Evolutionary conservation across 495 filamentous ascomycete species (phyloP), one percentile per base, ranked within the genome.

Genomic region (Xylaria bambusicola): DNA sequence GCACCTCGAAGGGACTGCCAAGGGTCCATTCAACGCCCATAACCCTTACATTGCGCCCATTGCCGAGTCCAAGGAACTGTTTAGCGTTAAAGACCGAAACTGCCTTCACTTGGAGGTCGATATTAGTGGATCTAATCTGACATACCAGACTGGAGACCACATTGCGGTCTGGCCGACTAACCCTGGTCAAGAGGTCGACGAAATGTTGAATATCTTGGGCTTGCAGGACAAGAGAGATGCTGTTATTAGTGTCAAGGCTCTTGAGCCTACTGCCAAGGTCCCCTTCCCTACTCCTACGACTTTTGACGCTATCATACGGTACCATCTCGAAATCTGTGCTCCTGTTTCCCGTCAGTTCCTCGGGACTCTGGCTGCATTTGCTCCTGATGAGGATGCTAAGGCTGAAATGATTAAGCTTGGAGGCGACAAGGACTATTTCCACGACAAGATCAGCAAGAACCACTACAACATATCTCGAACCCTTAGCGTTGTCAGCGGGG

Each of bases 151-250:
- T 35, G 94, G 94, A 67, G 94, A 99, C 70, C 94, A 99, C 76
- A 88, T 99, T 64, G 94, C 94, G 38, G 76, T 99, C 63, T 99
- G 94, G 94, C 94, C 94, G 12, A 97, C 93, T 13, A 99, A 99
- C 72, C 82, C 94, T 35, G 95, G 94, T 47, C 84, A 82, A 58
- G 93, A 98, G 73, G 93, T 97, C 23, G 90, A 97, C 66, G 86
- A 91, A 36, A 94, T 99, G 75, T 77, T 99, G 50, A 75, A 83
- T 49, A 82, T 96, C 55, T 82, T 96, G 52, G 91, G 84, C 52
- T 83, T 98, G 33, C 71, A 74, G 57, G 77, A 82, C 6, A 96
- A 96, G 78, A 86, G 88, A 51, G 78, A 97, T 74, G 81, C 77
- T 12, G 94, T 99, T 40, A 87, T 99, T 69, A 88, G 82, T 50